Percentiles rank a stretch among this genome's conserved stretches.
These are phyloP conservation scores for Thraustotheca clavata DNA, from an alignment of 352 stramenopile species.

Conservation along the genomic window DNA sequence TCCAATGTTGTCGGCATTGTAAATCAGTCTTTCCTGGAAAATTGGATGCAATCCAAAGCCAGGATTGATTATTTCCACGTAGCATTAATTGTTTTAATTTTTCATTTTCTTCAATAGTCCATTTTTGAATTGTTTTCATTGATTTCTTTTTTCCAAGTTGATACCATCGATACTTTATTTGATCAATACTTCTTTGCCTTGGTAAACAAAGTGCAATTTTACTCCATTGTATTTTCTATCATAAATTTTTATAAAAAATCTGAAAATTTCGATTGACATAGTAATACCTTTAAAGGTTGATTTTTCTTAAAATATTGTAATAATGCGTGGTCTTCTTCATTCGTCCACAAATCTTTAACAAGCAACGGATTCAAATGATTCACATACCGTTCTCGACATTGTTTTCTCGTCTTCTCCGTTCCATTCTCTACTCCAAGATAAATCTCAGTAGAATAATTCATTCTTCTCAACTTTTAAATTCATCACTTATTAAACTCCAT, in stretches of 20 bases:
- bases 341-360: background rate
- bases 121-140: conserved; percentile 18
- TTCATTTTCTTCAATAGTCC: conserved; percentile 40
- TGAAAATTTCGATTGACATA: background rate
- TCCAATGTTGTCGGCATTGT: conserved; percentile 73
- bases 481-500: conserved; percentile 13
- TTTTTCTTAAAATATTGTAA: background rate
- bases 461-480: conserved; percentile 33
- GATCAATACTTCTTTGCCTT: background rate
- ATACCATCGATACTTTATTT: conserved; percentile 7
- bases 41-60: conserved; percentile 69
- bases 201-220: background rate
- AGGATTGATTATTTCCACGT: conserved; percentile 21
- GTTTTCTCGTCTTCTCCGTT: conserved; percentile 45
- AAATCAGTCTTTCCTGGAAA: conserved; percentile 54
- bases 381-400: conserved; percentile 60
- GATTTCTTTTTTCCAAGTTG: background rate
- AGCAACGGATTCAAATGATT: conserved; percentile 51
- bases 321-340: conserved; percentile 1
- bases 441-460: background rate
- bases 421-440: background rate
- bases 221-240: conserved; percentile 3
- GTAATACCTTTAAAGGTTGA: background rate
- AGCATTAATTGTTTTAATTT: conserved; percentile 31
- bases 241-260: background rate